phyloP scores from a whole-genome alignment of 202 grass and related monocot genomes.

The Carex sylvatica region DNA sequence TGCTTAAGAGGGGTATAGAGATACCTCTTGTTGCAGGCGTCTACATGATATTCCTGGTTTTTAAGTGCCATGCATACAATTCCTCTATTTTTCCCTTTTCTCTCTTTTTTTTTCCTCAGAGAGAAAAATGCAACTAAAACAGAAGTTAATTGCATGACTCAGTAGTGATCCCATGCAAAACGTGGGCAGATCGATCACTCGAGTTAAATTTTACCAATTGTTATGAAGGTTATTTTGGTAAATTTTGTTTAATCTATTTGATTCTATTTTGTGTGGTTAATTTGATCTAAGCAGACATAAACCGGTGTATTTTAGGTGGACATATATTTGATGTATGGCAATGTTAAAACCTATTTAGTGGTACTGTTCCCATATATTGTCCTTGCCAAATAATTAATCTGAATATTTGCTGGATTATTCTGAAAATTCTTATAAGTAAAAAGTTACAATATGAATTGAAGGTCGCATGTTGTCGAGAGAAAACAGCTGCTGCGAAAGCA shows the following conservation, averaged over 20 bases:
- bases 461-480: constrained; percentile 62
- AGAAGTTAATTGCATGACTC: background rate
- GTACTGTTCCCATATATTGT: background rate
- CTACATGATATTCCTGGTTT: background rate
- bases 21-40: background rate
- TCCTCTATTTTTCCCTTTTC: background rate
- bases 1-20: background rate
- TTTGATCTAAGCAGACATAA: background rate
- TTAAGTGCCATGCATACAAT: background rate
- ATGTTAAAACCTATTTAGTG: background rate
- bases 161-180: background rate
- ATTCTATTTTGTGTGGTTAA: background rate
- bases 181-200: background rate
- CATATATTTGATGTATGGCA: background rate
- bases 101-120: background rate
- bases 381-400: background rate
- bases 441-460: constrained; percentile 25
- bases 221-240: background rate
- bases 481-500: constrained; percentile 69
- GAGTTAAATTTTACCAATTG: background rate
- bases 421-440: background rate
- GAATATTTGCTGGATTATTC: background rate
- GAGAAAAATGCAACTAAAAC: background rate
- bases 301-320: background rate
- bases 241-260: background rate